Conservation (phyloP, 208 protist genomes). For the Acanthamoeba lenticulata region DNA sequence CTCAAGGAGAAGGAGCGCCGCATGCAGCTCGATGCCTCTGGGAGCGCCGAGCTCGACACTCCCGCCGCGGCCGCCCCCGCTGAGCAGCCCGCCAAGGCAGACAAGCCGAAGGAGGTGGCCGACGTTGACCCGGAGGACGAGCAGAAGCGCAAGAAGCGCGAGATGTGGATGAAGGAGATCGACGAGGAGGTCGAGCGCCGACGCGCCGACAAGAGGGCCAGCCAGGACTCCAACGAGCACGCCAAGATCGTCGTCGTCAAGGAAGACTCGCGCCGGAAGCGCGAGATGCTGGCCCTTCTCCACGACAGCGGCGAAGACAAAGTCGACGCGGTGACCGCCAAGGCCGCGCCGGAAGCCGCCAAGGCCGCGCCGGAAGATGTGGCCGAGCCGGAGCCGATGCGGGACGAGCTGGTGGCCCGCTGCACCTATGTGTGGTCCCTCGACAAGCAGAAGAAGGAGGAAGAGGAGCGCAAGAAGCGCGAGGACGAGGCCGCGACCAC, state of each 20-base stretch:
- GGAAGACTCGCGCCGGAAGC: not conserved
- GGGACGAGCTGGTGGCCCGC: not conserved
- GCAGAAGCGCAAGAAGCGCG: not conserved
- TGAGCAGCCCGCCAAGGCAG: not conserved
- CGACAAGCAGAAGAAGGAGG: constrained; percentile 30
- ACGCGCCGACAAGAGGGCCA: not conserved
- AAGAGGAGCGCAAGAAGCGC: constrained; percentile 20
- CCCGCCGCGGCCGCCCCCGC: not conserved
- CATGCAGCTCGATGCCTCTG: not conserved
- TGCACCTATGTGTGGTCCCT: not conserved
- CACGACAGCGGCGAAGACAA: not conserved
- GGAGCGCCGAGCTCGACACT: not conserved
- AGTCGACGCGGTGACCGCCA: too few species aligned
- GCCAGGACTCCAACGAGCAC: not conserved
- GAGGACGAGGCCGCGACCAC: not conserved
- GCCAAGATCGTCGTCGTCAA: not conserved
- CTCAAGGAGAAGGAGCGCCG: constrained; percentile 3
- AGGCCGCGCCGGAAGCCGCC: too few species aligned
- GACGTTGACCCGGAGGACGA: not conserved
- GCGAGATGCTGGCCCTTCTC: not conserved
- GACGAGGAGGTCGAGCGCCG: constrained; percentile 18
- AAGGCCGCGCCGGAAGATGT: not conserved
- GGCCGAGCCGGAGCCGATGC: not conserved
- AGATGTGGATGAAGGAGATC: constrained; percentile 49
- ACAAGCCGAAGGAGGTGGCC: not conserved